Percentiles rank a stretch among this genome's conserved stretches.
Conservation (phyloP, 176 grass and related monocot genomes). For the Lolium rigidum region DNA sequence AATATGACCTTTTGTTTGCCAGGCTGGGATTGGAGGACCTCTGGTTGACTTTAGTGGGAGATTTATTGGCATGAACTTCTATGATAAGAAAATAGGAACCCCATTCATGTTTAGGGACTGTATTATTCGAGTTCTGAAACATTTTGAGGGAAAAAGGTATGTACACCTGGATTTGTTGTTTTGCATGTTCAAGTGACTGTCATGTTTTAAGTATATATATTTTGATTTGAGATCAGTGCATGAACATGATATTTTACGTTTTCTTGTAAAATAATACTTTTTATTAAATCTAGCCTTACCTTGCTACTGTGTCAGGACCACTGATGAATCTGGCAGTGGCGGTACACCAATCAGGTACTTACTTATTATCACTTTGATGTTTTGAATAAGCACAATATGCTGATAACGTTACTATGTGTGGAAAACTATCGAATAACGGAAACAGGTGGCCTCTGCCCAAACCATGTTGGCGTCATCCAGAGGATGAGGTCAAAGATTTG, state of each 20-base stretch:
- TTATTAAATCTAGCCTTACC: neutral
- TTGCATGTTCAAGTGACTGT: neutral
- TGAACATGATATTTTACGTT: neutral
- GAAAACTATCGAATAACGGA: neutral
- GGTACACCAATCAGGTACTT: constrained; percentile 24
- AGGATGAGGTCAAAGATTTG: neutral
- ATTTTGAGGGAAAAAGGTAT: constrained; percentile 39
- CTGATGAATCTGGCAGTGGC: neutral
- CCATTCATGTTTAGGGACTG: neutral
- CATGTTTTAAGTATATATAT: neutral
- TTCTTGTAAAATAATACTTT: neutral
- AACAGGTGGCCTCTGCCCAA: constrained; percentile 18
- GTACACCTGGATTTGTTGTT: neutral
- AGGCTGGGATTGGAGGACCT: constrained; percentile 45
- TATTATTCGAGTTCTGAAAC: neutral
- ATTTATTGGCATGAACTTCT: constrained; percentile 34
- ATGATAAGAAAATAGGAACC: constrained; percentile 27
- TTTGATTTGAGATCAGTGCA: neutral
- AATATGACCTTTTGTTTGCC: neutral
- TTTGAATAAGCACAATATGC: neutral
- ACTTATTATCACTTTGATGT: neutral
- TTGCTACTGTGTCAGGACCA: constrained; percentile 1
- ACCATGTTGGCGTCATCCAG: constrained; percentile 16
- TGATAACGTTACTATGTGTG: neutral
- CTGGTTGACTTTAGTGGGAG: constrained; percentile 13